phyloP scores from a whole-genome alignment of 306 rosid genomes.

The Cicer arietinum region DNA sequence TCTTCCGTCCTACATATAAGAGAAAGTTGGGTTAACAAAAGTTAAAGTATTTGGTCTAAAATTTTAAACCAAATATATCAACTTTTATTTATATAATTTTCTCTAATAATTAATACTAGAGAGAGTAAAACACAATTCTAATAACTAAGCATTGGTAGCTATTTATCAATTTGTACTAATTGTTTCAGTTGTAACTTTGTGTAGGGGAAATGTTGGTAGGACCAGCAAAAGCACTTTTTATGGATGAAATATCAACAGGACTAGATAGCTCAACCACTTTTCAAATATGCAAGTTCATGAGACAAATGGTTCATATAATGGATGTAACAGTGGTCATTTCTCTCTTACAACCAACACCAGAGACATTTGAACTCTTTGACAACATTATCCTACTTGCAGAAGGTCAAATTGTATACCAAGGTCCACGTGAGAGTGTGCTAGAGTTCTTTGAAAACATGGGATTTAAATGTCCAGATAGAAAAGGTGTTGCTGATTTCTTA shows the following conservation, averaged over 20 bases:
- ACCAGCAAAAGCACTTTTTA: conserved; percentile 77
- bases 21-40: no score
- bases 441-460: conserved; percentile 66
- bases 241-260: conserved; percentile 96
- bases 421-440: conserved; percentile 62
- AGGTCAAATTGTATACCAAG: conserved; percentile 81
- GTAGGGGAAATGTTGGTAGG: conserved; percentile 93
- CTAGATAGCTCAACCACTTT: conserved; percentile 90
- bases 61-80: no score
- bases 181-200: conserved; percentile 40
- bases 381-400: conserved; percentile 70
- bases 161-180: conserved; percentile 46
- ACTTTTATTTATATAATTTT: no score
- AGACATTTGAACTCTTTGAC: conserved; percentile 67
- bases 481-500: conserved; percentile 83
- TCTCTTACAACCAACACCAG: conserved; percentile 66
- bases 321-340: conserved; percentile 79
- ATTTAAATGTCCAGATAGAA: conserved; percentile 77
- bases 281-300: conserved; percentile 79
- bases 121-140: neutral
- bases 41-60: no score
- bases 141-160: conserved; percentile 12
- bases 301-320: conserved; percentile 86
- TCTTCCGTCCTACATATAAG: no score
- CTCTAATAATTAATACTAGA: no score